Conservation (phyloP, 2,329 filamentous ascomycete species). For the Metarhizium rileyi region DNA sequence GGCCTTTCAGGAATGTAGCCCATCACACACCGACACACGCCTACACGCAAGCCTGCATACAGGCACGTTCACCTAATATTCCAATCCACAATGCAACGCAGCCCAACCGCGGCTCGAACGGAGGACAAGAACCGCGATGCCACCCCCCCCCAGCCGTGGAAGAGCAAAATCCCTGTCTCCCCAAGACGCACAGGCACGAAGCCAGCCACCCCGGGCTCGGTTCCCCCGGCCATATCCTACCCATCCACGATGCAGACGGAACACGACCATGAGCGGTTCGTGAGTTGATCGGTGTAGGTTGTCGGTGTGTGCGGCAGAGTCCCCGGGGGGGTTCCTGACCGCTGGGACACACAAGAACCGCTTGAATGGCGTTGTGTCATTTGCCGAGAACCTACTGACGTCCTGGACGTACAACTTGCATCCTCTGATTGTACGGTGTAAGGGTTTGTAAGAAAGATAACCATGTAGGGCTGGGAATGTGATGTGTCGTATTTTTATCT, state of each 20-base stretch:
- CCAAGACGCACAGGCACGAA: neutral
- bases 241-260: neutral
- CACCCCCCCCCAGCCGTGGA: neutral
- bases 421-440: neutral
- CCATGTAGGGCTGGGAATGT: neutral
- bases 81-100: neutral
- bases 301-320: neutral
- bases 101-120: neutral
- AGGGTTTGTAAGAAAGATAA: neutral
- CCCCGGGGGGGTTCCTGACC: neutral
- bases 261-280: neutral
- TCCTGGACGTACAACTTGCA: no score
- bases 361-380: no score
- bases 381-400: no score
- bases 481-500: neutral
- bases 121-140: neutral
- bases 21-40: neutral
- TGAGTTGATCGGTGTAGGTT: neutral
- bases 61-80: neutral
- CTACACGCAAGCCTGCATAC: neutral
- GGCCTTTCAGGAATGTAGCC: neutral
- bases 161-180: neutral
- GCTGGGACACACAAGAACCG: neutral
- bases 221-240: neutral
- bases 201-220: neutral